Conservation (phyloP, 2,329 filamentous ascomycete genomes). For the Harringtonia lauricola region DNA sequence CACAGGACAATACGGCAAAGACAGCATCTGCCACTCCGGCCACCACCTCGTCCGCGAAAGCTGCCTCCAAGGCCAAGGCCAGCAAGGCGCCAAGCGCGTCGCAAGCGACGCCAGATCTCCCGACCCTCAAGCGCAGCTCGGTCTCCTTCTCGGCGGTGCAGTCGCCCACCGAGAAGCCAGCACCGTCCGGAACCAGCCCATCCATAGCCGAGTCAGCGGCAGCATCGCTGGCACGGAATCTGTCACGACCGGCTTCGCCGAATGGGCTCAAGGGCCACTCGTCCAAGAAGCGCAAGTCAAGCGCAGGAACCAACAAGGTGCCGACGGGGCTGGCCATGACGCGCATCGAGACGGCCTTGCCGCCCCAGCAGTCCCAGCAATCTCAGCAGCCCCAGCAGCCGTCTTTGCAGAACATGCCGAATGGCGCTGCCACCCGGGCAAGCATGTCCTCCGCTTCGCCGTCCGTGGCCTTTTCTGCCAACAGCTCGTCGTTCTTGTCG, state of each 20-base stretch:
- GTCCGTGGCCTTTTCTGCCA: conserved; percentile 44
- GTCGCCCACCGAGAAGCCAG: conserved; percentile 7
- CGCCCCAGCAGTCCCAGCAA: too few relatives aligned
- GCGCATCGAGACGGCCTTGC: conserved; percentile 51
- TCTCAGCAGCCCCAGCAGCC: too few relatives aligned
- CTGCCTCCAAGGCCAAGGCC: conserved; percentile 15
- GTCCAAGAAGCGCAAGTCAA: conserved; percentile 75
- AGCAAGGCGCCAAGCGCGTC: conserved; percentile 26
- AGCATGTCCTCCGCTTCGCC: conserved; percentile 22
- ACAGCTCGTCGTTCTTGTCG: conserved; percentile 27
- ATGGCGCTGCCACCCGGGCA: conserved; percentile 15
- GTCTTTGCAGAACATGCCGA: conserved; percentile 20
- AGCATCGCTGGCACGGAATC: conserved; percentile 33
- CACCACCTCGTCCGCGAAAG: conserved; percentile 1
- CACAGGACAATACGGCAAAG: background rate
- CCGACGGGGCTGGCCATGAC: conserved; percentile 75
- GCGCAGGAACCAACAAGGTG: conserved; percentile 50
- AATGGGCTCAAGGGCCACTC: conserved; percentile 50
- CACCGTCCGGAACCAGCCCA: conserved; percentile 12
- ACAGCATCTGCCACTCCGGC: background rate
- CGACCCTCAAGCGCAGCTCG: conserved; percentile 43
- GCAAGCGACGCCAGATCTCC: conserved; percentile 53
- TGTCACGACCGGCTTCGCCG: conserved; percentile 68
- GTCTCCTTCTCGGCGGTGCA: conserved; percentile 14
- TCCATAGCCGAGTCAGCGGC: background rate